Evolutionary conservation across 2,329 filamentous ascomycete species (phyloP).

Genomic region (Stylonectria norvegica): DNA sequence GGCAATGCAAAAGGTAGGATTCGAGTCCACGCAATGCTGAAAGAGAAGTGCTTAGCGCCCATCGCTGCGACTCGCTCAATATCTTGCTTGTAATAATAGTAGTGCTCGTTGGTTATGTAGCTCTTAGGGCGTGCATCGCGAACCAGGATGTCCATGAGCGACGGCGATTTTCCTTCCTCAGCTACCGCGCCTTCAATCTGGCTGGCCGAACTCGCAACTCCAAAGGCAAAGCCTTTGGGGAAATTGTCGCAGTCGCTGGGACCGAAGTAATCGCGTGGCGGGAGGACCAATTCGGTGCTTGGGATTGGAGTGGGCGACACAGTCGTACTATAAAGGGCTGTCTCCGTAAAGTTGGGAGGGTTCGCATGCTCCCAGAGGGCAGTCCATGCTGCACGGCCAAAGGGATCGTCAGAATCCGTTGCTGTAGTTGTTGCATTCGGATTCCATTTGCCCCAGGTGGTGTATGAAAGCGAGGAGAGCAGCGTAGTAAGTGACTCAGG

Average conservation of each 20-base stretch:
- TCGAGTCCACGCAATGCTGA: conserved; percentile 50
- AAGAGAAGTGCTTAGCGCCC: conserved; percentile 50
- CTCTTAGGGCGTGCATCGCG: conserved; percentile 24
- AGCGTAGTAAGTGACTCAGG: conserved; percentile 25
- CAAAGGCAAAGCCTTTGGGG: conserved; percentile 44
- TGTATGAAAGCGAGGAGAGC: conserved; percentile 28
- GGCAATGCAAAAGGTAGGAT: conserved; percentile 50
- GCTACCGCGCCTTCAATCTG: conserved; percentile 46
- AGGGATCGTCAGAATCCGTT: conserved; percentile 28
- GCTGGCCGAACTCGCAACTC: conserved; percentile 47
- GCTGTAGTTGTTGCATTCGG: conserved; percentile 27
- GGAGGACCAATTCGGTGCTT: conserved; percentile 51
- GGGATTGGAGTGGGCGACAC: conserved; percentile 54
- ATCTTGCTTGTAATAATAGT: conserved; percentile 55
- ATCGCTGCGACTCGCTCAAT: conserved; percentile 51
- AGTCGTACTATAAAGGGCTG: conserved; percentile 40
- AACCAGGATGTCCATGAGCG: conserved; percentile 41
- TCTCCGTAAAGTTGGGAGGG: conserved; percentile 34
- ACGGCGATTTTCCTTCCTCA: conserved; percentile 41
- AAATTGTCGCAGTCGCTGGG: conserved; percentile 49
- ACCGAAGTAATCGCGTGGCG: conserved; percentile 49
- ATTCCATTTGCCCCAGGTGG: conserved; percentile 35
- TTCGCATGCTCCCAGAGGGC: conserved; percentile 33
- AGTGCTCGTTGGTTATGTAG: conserved; percentile 47
- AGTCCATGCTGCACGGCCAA: conserved; percentile 31